A percentile compares a stretch with the other conserved stretches of the same genome.
Conservation (phyloP, 176 grass and related monocot genomes). For the Chrysopogon serrulatus region DNA sequence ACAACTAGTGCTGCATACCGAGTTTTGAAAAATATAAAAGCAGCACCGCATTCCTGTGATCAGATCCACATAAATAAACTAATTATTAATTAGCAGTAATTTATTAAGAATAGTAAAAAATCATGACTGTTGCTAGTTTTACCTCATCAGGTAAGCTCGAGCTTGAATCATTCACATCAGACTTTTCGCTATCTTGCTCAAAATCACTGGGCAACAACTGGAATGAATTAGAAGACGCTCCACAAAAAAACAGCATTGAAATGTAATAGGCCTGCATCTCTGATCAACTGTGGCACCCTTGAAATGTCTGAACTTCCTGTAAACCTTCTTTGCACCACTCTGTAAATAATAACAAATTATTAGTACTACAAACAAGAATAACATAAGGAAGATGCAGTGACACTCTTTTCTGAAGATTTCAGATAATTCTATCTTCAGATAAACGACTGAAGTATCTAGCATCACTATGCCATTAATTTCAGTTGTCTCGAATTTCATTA, state of each 20-base stretch:
- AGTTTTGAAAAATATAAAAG: conserved; percentile 95
- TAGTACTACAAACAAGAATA: conserved; percentile 6
- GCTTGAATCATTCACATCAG: conserved; percentile 30
- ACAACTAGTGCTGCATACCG: conserved; percentile 76
- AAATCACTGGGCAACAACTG: conserved; percentile 44
- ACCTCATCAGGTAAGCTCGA: conserved; percentile 44
- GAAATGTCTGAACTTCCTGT: conserved; percentile 61
- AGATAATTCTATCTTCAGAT: neutral
- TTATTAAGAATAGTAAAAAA: conserved; percentile 9
- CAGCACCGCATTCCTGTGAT: conserved; percentile 73
- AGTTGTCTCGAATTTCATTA: neutral
- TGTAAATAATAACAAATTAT: conserved; percentile 41
- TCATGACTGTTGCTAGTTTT: conserved; percentile 11
- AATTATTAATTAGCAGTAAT: conserved; percentile 18
- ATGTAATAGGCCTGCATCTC: conserved; percentile 36
- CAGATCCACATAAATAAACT: conserved; percentile 13
- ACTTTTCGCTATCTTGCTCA: conserved; percentile 41
- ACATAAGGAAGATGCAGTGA: neutral
- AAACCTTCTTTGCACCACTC: conserved; percentile 74
- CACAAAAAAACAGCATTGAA: conserved; percentile 74
- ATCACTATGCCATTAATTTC: neutral
- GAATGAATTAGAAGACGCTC: conserved; percentile 63
- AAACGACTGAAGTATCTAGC: neutral
- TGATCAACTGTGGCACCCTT: conserved; percentile 42
- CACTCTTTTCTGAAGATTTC: neutral